Base-by-base conservation (phyloP, 2,329 filamentous ascomycete genomes). In the Aureobasidium sp. region DNA sequence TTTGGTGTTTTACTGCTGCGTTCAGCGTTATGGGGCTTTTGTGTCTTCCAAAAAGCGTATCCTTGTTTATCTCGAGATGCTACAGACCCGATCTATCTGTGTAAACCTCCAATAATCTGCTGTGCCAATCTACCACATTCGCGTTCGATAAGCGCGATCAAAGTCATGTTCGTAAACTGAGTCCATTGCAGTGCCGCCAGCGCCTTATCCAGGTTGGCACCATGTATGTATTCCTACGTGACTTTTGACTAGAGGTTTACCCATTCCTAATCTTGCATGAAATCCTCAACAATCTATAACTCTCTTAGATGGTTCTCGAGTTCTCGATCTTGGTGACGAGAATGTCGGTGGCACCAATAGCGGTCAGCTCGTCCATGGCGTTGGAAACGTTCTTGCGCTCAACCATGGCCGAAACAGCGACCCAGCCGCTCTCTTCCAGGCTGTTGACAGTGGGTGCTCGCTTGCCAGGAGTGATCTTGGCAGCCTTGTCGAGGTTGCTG, bases 351-450 rank as follows among this genome's bases (percentile, higher is more conserved):
- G 91, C 92, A 2, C 91, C 91, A 32, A 88, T 82, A 69, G 82
- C 84, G 36, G 82, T 86, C 71, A 96, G 74, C 68, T 90, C 83
- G 73, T 97, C 92, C 92, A 97, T 97, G 41, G 89, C 89, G 7
- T 84, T 79, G 2, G 91, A 91, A 70, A 96, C 88, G 69, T 83
- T 83, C 78, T 90, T 93, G 79, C 90, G 90, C 79, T 91, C 86
- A 7, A 96, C 92, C 93, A 97, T 97, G 54, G 87, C 86, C 72
- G 86, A 90, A 65, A 97, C 88, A n/a, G 93, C 92, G 39, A 97
- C 91, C 93, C 93, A 97, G 59, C 87, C 89, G 61, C 90, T 85
- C 71, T 90, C 89, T 67, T 97, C 93, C 3, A 99, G 81, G 16
- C 88, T 80, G n/a, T 89, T 97, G 67, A 97, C 83, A 2, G 93